Conservation (phyloP, 1,139 yeast genomes). For the Pichia sp. region DNA sequence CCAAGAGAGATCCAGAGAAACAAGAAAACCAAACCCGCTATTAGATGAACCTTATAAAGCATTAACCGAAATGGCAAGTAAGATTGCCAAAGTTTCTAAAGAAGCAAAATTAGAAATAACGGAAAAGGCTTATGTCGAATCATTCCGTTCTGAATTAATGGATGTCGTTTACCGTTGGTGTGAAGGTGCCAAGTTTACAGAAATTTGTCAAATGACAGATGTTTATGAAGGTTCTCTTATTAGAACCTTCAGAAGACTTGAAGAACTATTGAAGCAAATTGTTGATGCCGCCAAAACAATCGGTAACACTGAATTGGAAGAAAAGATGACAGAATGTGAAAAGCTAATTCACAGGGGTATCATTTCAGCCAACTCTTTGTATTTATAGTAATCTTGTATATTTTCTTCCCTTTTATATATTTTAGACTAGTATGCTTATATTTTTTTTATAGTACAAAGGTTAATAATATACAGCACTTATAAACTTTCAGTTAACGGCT, state of each 20-base stretch:
- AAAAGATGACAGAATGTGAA: constrained; percentile 81
- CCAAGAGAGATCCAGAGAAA: constrained; percentile 90
- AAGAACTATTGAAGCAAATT: constrained; percentile 87
- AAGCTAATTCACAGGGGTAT: constrained; percentile 90
- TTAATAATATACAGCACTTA: background rate
- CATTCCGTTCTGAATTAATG: constrained; percentile 89
- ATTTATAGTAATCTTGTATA: constrained; percentile 36
- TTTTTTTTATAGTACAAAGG: background rate
- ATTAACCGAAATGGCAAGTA: constrained; percentile 82
- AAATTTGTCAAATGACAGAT: constrained; percentile 96
- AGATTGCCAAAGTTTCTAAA: constrained; percentile 79
- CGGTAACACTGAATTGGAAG: constrained; percentile 79
- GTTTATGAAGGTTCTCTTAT: constrained; percentile 96
- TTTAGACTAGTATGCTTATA: background rate
- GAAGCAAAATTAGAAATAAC: constrained; percentile 85
- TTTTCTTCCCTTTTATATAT: background rate
- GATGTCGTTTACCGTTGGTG: constrained; percentile 97
- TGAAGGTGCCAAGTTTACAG: constrained; percentile 91
- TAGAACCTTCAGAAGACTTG: constrained; percentile 87
- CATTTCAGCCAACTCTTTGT: constrained; percentile 92
- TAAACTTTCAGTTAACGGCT: constrained; percentile 11
- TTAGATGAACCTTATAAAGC: constrained; percentile 82
- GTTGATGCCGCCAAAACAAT: constrained; percentile 86
- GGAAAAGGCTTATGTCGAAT: constrained; percentile 87
- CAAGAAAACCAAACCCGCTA: constrained; percentile 79